phyloP scores from a whole-genome alignment of 129 eudicot genomes.

The Centella asiatica region DNA sequence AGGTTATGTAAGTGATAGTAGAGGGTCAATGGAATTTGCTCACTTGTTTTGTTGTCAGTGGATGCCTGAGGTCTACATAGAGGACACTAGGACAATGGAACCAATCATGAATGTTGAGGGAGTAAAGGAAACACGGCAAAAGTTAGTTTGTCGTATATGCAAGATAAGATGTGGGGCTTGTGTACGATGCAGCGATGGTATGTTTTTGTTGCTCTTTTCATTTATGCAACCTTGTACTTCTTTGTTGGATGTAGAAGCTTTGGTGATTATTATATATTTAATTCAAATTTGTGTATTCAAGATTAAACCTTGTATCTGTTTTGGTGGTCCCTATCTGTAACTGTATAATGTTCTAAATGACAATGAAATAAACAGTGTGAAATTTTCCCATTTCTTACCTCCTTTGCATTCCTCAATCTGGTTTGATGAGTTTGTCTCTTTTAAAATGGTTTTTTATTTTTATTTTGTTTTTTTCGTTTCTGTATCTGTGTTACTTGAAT shows the following conservation, averaged over 20 bases:
- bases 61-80: slow-evolving; percentile 90
- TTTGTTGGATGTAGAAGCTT: slow-evolving; percentile 16
- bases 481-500: too few species aligned
- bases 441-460: too few species aligned
- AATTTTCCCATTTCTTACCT: neutral
- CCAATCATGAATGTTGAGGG: slow-evolving; percentile 73
- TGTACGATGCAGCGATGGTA: slow-evolving; percentile 97
- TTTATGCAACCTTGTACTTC: slow-evolving; percentile 17
- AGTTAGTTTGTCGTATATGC: slow-evolving; percentile 79
- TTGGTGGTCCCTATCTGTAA: neutral
- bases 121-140: slow-evolving; percentile 60
- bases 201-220: slow-evolving; percentile 40
- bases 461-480: too few species aligned
- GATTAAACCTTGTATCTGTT: neutral
- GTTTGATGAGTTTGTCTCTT: neutral
- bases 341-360: neutral
- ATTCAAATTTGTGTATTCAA: neutral
- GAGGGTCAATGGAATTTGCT: slow-evolving; percentile 45
- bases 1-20: slow-evolving; percentile 36
- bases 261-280: neutral
- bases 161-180: slow-evolving; percentile 86
- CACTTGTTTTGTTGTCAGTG: slow-evolving; percentile 95
- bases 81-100: slow-evolving; percentile 81
- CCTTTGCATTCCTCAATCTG: neutral
- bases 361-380: neutral